phyloP scores from a whole-genome alignment of 805 yeast species.

The Metschnikowia hibisci region DNA sequence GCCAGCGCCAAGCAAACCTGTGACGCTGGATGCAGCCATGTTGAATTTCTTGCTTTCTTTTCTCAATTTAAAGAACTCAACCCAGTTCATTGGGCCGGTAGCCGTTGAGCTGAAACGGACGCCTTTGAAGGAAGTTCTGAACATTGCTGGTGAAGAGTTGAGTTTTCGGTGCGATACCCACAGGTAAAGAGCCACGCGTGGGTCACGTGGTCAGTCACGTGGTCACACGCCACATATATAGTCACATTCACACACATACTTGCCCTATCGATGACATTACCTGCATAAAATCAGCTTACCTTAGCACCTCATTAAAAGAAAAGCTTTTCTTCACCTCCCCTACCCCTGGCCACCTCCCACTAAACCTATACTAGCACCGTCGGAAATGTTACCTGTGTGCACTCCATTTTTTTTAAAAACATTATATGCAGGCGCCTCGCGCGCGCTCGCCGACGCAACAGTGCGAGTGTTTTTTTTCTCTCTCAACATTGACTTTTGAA shows the following conservation, averaged over 20 bases:
- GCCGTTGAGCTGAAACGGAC: conserved; percentile 24
- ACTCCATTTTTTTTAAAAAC: too few relatives aligned
- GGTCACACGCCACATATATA: too few relatives aligned
- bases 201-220: conserved; percentile 1
- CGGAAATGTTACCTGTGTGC: too few relatives aligned
- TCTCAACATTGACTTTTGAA: conserved; percentile 5
- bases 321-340: not conserved
- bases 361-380: too few relatives aligned
- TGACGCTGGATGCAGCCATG: conserved; percentile 58
- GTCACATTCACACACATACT: too few relatives aligned
- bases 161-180: conserved; percentile 1
- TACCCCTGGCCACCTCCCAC: not conserved
- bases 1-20: conserved; percentile 63
- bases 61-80: conserved; percentile 70
- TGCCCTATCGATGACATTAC: too few relatives aligned
- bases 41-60: conserved; percentile 72
- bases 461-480: conserved; percentile 6
- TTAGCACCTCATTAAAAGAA: not conserved
- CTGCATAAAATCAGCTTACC: too few relatives aligned
- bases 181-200: not conserved
- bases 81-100: conserved; percentile 56
- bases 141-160: conserved; percentile 4
- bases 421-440: conserved; percentile 1
- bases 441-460: conserved; percentile 6
- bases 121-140: not conserved